These are phyloP conservation scores for Stephania japonica DNA, from an alignment of 164 flowering plant species.

Conservation along the genomic window DNA sequence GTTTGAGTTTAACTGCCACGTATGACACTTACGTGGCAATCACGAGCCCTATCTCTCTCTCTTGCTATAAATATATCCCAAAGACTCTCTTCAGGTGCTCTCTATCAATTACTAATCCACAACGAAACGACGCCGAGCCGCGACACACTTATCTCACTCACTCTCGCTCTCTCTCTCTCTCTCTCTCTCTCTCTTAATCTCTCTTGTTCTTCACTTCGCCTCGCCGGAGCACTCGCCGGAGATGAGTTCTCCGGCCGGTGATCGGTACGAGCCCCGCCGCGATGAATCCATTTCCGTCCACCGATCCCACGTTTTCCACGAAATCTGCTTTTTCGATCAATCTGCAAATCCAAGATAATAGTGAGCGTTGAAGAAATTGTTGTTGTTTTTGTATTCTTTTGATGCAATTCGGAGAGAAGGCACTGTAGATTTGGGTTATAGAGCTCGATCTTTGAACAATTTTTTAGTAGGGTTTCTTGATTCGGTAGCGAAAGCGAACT, in stretches of 20 bases:
- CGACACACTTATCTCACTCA: not conserved
- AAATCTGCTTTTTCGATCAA: conserved; percentile 17
- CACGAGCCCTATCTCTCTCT: conserved; percentile 16
- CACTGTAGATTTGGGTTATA: conserved; percentile 7
- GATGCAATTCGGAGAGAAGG: conserved; percentile 9
- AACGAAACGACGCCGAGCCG: not conserved
- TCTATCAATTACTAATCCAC: conserved; percentile 4
- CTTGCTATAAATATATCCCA: conserved; percentile 12
- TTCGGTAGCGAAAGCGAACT: not conserved
- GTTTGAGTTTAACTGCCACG: conserved; percentile 14
- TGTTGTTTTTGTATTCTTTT: conserved; percentile 7
- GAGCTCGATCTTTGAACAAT: not conserved
- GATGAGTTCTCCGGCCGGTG: conserved; percentile 42
- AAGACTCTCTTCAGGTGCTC: not conserved
- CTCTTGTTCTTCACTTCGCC: not conserved
- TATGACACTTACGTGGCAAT: conserved; percentile 4
- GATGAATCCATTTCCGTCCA: conserved; percentile 35
- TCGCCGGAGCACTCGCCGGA: conserved; percentile 25
- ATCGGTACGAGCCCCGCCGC: conserved; percentile 8
- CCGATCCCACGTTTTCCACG: conserved; percentile 54
- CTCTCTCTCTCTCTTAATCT: not conserved
- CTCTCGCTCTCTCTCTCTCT: not conserved
- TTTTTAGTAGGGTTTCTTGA: not conserved
- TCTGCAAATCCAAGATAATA: conserved; percentile 4
- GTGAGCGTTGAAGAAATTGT: conserved; percentile 10